A percentile compares a stretch with the other conserved stretches of the same genome.
phyloP scores from a whole-genome alignment of 257 asterid genomes.

The Ophiorrhiza pumila region DNA sequence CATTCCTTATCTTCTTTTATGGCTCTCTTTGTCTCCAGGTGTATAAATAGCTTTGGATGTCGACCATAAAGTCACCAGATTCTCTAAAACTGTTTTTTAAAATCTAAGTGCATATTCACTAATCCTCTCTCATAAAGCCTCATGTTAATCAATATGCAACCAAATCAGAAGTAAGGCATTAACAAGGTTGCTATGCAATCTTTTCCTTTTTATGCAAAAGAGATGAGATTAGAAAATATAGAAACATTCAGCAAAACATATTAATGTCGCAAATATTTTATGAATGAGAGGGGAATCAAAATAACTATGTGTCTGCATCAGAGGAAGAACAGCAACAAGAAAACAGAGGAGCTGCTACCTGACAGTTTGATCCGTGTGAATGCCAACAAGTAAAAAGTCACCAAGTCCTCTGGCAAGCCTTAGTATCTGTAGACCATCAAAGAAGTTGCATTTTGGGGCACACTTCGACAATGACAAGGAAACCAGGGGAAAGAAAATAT shows the following conservation, averaged over 20 bases:
- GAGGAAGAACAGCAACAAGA: constrained; percentile 10
- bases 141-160: background rate
- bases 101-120: background rate
- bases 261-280: background rate
- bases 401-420: constrained; percentile 97
- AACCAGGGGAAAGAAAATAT: background rate
- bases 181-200: background rate
- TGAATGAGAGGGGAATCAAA: background rate
- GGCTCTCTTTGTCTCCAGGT: background rate
- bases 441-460: constrained; percentile 11
- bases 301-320: background rate
- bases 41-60: background rate
- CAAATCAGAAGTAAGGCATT: background rate
- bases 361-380: constrained; percentile 90
- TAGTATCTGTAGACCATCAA: constrained; percentile 52
- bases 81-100: background rate
- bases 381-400: constrained; percentile 98
- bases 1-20: background rate
- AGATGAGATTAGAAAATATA: background rate
- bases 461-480: background rate
- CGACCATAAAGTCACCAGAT: background rate
- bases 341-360: constrained; percentile 40
- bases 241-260: background rate
- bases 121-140: background rate
- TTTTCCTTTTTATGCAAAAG: background rate